Percentiles rank a stretch among this genome's conserved stretches.
Evolutionary conservation across 352 stramenopile species (phyloP).

Genomic region (Pythium aquatile): DNA sequence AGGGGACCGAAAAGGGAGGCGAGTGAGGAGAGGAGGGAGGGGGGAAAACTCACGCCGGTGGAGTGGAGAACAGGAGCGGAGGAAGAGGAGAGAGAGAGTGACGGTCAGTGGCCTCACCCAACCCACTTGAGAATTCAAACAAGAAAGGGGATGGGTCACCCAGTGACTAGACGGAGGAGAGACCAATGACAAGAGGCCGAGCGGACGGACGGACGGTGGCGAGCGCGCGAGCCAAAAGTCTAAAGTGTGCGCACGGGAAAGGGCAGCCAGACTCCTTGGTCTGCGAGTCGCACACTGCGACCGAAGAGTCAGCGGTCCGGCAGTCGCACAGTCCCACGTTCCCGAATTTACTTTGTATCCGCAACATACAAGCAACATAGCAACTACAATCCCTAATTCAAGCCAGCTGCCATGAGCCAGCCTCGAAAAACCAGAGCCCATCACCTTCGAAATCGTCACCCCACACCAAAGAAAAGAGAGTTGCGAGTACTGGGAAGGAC

Average conservation of each 20-base stretch:
- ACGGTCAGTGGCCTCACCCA: constrained; percentile 25
- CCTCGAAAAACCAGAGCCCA: constrained; percentile 8
- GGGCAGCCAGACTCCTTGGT: neutral
- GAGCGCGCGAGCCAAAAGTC: constrained; percentile 5
- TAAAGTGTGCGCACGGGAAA: constrained; percentile 18
- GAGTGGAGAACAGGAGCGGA: constrained; percentile 14
- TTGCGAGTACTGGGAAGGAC: constrained; percentile 11
- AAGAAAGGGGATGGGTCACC: constrained; percentile 14
- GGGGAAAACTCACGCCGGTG: constrained; percentile 18
- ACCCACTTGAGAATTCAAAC: constrained; percentile 44
- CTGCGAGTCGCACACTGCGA: neutral
- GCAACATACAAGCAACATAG: constrained; percentile 22
- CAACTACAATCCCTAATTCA: constrained; percentile 2
- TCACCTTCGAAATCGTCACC: constrained; percentile 22
- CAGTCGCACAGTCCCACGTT: constrained; percentile 10
- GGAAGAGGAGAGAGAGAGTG: constrained; percentile 27
- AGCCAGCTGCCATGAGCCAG: constrained; percentile 4
- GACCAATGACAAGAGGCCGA: constrained; percentile 7
- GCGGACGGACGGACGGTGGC: constrained; percentile 18
- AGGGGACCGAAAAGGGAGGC: constrained; percentile 7
- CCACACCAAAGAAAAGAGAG: neutral
- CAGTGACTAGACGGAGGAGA: constrained; percentile 25
- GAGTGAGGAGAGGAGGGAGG: constrained; percentile 26
- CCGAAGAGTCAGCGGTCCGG: constrained; percentile 10
- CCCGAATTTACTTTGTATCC: neutral